Base-by-base conservation (phyloP, 192 early-diverging fungal species). In the Globomyces pollinis-pini region DNA sequence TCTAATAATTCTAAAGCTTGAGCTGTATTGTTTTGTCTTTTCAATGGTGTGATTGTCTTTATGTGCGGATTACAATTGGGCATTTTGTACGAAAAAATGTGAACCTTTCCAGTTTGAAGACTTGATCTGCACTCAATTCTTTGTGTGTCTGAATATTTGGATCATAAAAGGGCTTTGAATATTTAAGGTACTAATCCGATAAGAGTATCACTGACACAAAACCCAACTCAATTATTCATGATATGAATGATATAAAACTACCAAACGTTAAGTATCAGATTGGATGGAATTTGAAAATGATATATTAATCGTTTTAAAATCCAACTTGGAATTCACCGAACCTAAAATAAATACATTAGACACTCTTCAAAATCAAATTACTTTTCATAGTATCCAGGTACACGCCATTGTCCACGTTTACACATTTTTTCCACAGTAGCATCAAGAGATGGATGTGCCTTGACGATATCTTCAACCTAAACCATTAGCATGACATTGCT, bases 361-460 rank as follows among this genome's bases (percentile, higher is more conserved):
- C n/a, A n/a, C n/a, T n/a, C n/a, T n/a, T n/a, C n/a, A n/a, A n/a
- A n/a, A n/a, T n/a, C n/a, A n/a, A n/a, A n/a, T n/a, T 47, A 47
- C 44, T 47, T 47, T 47, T 94, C 91, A 78, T 94, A 90, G 83
- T 98, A 98, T 51, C 90, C 93, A 43, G 92, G 90, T 49, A 94
- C 85, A 33, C 71, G 81, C 88, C 88, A 98, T 66, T 93, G 82
- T 66, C 90, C 87, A 79, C 91, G 84, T 78, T 90, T 85, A 63
- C 88, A 74, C 86, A 90, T 87, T 67, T 90, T 89, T 69, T 91
- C 91, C 33, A 94, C 88, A 58, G 84, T 87, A 71, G 79, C 74
- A 68, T 87, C 89, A 57, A 98, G 75, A 55, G 94, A 93, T 30
- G 96, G 96, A 74, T 87, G 88, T 60, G 91, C 90, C 74, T 85